Evolutionary conservation across 495 filamentous ascomycete genomes (phyloP).

Genomic region (Penicillium longicatenatum): DNA sequence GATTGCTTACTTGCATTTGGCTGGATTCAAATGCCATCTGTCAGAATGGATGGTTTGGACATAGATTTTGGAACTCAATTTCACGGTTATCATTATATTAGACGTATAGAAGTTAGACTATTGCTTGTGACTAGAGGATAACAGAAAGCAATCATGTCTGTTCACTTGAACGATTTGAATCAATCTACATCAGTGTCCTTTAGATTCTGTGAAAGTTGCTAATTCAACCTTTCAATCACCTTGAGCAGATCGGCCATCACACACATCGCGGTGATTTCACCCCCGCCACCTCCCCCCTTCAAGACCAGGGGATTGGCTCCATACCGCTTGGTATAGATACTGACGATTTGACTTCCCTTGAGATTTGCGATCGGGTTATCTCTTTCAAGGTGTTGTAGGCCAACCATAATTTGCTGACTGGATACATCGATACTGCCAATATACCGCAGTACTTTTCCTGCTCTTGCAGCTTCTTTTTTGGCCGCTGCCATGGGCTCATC

Average conservation of each 20-base stretch:
- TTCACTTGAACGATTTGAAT: too few species aligned
- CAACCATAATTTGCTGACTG: slow-evolving; percentile 74
- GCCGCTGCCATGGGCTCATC: slow-evolving; percentile 78
- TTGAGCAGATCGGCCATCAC: slow-evolving; percentile 78
- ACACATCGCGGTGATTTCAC: slow-evolving; percentile 92
- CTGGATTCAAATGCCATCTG: background rate
- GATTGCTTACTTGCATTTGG: background rate
- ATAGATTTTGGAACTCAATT: background rate
- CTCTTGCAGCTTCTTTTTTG: slow-evolving; percentile 69
- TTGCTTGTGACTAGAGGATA: too few species aligned
- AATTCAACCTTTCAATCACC: slow-evolving; percentile 4
- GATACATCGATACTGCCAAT: slow-evolving; percentile 82
- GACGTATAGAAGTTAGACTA: too few species aligned
- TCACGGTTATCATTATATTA: too few species aligned
- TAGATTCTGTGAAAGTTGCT: background rate
- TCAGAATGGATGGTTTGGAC: background rate
- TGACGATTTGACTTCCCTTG: slow-evolving; percentile 94
- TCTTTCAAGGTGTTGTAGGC: slow-evolving; percentile 77
- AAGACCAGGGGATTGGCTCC: slow-evolving; percentile 81
- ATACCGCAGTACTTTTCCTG: slow-evolving; percentile 84
- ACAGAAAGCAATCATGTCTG: too few species aligned
- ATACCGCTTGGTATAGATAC: slow-evolving; percentile 92
- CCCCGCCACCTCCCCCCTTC: slow-evolving; percentile 89
- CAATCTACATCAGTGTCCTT: too few species aligned
- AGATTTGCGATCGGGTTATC: slow-evolving; percentile 84